phyloP scores from a whole-genome alignment of 2,329 filamentous ascomycete genomes.

The Parafenestella ontariensis region DNA sequence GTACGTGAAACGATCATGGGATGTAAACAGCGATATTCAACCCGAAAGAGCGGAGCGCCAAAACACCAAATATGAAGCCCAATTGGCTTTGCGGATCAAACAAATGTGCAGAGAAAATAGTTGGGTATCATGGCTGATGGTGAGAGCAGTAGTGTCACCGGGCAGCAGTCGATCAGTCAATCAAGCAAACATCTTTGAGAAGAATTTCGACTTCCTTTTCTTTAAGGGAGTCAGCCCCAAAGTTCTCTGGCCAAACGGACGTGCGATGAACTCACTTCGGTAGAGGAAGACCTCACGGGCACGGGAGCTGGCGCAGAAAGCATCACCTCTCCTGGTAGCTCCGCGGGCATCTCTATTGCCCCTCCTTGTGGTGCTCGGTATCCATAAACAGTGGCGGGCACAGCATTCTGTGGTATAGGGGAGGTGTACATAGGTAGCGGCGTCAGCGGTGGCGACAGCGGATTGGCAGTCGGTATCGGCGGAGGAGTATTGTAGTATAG shows the following conservation, averaged over 20 bases:
- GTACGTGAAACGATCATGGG: neutral
- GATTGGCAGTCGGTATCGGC: neutral
- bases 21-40: neutral
- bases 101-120: neutral
- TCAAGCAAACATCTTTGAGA: slow-evolving; percentile 30
- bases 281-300: slow-evolving; percentile 15
- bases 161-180: neutral
- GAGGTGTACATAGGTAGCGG: slow-evolving; percentile 15
- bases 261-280: slow-evolving; percentile 21
- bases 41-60: neutral
- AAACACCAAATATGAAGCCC: neutral
- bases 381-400: slow-evolving; percentile 11
- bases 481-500: slow-evolving; percentile 9
- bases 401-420: slow-evolving; percentile 12
- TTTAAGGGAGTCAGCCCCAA: slow-evolving; percentile 22
- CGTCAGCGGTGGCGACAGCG: slow-evolving; percentile 21
- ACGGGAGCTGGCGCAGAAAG: slow-evolving; percentile 17
- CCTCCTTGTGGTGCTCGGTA: slow-evolving; percentile 15
- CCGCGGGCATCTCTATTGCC: slow-evolving; percentile 27
- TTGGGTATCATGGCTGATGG: slow-evolving; percentile 10
- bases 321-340: slow-evolving; percentile 20
- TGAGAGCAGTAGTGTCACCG: neutral
- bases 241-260: neutral
- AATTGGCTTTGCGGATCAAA: neutral
- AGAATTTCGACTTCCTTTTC: slow-evolving; percentile 29